A percentile compares a stretch with the other conserved stretches of the same genome.
Conservation (phyloP, 768 basidiomycete genomes). For the Tylopilus vinaceipallidus region DNA sequence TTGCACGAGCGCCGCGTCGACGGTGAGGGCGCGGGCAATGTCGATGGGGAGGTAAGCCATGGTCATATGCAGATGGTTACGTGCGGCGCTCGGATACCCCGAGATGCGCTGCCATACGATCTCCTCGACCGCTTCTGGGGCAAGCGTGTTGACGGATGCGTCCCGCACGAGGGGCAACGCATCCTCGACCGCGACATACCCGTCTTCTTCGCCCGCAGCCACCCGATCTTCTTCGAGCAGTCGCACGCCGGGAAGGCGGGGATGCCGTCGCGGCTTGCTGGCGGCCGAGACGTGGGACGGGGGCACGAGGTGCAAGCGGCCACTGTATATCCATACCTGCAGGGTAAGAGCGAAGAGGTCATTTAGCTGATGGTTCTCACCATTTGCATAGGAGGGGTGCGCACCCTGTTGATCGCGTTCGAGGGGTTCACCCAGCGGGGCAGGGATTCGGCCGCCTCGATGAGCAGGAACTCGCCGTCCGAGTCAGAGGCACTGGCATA, state of each 20-base stretch:
- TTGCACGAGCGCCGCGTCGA: slow-evolving; percentile 70
- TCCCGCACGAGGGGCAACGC: slow-evolving; percentile 65
- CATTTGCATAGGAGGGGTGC: slow-evolving; percentile 34
- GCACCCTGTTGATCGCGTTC: slow-evolving; percentile 90
- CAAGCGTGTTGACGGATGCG: slow-evolving; percentile 50
- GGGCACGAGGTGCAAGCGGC: slow-evolving; percentile 84
- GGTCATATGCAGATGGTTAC: slow-evolving; percentile 70
- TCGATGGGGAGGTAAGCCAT: slow-evolving; percentile 79
- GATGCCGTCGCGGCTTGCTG: slow-evolving; percentile 51
- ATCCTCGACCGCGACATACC: slow-evolving; percentile 57
- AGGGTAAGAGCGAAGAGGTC: slow-evolving; percentile 29
- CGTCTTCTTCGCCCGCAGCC: slow-evolving; percentile 41
- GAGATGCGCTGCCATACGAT: slow-evolving; percentile 69
- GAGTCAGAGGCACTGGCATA: slow-evolving; percentile 62
- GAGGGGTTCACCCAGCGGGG: slow-evolving; percentile 90
- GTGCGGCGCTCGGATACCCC: slow-evolving; percentile 70
- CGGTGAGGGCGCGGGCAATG: slow-evolving; percentile 68
- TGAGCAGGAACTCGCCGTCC: slow-evolving; percentile 94
- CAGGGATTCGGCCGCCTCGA: slow-evolving; percentile 89
- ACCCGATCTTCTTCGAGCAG: slow-evolving; percentile 51
- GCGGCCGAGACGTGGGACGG: slow-evolving; percentile 69
- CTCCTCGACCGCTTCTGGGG: slow-evolving; percentile 58
- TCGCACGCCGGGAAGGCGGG: slow-evolving; percentile 40
- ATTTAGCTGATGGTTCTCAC: slow-evolving; percentile 35
- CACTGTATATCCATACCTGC: slow-evolving; percentile 89